Base-by-base conservation (phyloP, 169 alveolate genomes). In the Amoebophrya sp. region DNA sequence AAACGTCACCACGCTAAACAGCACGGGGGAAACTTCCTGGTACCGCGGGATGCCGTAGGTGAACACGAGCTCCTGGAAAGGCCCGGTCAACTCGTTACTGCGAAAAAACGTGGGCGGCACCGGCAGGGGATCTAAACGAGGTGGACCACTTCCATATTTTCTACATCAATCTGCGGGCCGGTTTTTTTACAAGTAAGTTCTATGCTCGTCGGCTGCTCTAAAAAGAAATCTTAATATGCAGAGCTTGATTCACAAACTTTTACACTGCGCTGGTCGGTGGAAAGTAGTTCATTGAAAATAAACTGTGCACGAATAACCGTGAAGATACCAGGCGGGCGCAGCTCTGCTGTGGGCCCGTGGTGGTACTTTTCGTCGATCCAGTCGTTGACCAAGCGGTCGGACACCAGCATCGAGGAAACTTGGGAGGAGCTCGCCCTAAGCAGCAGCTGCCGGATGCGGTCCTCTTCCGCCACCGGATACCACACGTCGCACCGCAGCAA, bases 101-200 rank as follows among this genome's bases (percentile, higher is more conserved):
- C 97, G 96, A 77, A 97, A 96, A 92, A 97, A 97, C 3, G 99
- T 98, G 23, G 99, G 99, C 25, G 99, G 99, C 7, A 47, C n/a
- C n/a, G n/a, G n/a, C n/a, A n/a, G n/a, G n/a, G n/a, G n/a, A n/a
- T n/a, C n/a, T n/a, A n/a, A n/a, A n/a, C n/a, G n/a, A n/a, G n/a
- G n/a, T n/a, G n/a, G n/a, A n/a, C n/a, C n/a, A n/a, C n/a, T n/a
- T n/a, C n/a, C n/a, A n/a, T n/a, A n/a, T n/a, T n/a, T n/a, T n/a
- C n/a, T n/a, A n/a, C n/a, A n/a, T n/a, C n/a, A n/a, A n/a, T n/a
- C n/a, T n/a, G n/a, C n/a, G n/a, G n/a, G n/a, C n/a, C n/a, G n/a
- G n/a, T n/a, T n/a, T n/a, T n/a, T n/a, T n/a, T n/a, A n/a, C n/a
- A n/a, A n/a, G n/a, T n/a, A n/a, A n/a, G n/a, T n/a, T n/a, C n/a